Conservation (phyloP, 2,329 filamentous ascomycete genomes). For the Exophiala sp. region DNA sequence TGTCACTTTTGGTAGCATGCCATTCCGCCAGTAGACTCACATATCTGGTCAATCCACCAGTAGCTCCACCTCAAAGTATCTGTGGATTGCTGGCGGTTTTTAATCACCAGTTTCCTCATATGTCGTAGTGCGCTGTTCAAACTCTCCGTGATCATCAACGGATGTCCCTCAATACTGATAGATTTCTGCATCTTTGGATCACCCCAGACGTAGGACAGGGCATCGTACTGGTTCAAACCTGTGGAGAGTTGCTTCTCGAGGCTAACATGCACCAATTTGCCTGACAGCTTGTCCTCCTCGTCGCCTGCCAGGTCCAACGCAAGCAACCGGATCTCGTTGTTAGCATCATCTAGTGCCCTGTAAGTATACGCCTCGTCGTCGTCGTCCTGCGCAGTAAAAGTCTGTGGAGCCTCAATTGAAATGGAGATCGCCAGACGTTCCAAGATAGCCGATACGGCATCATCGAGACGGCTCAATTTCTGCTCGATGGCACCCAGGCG, state of each 20-base stretch:
- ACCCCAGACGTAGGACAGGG: slow-evolving; percentile 9
- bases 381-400: background rate
- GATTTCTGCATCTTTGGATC: slow-evolving; percentile 1
- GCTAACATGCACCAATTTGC: background rate
- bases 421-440: slow-evolving; percentile 1
- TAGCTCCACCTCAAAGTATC: background rate
- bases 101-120: background rate
- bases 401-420: background rate
- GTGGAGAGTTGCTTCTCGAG: background rate
- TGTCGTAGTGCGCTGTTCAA: too few relatives aligned
- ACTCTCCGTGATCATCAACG: background rate
- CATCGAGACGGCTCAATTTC: slow-evolving; percentile 1
- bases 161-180: slow-evolving; percentile 2
- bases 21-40: background rate
- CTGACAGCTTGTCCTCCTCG: background rate
- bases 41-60: slow-evolving; percentile 10
- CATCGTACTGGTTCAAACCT: slow-evolving; percentile 6
- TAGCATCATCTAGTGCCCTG: slow-evolving; percentile 1
- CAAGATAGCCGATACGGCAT: slow-evolving; percentile 2
- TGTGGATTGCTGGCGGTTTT: background rate
- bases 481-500: slow-evolving; percentile 6
- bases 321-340: slow-evolving; percentile 4
- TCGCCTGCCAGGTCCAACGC: slow-evolving; percentile 1
- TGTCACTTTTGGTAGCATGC: background rate
- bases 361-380: slow-evolving; percentile 1